Evolutionary conservation across 75 land plant genomes (phyloP).

Genomic region (Cunninghamia lanceolata): DNA sequence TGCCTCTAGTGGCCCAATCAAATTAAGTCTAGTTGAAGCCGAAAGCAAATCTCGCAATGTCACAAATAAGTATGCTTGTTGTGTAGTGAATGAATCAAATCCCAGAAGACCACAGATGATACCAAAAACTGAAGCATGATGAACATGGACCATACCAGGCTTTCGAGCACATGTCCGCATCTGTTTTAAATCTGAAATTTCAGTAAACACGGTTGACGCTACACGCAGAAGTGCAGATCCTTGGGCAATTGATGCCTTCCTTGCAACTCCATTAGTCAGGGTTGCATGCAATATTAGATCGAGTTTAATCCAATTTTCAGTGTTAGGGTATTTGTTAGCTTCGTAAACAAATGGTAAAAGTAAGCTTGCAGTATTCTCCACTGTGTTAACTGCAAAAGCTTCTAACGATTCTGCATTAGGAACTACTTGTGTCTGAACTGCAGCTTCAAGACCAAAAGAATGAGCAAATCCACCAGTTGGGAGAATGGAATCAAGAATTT

Average conservation of each 20-base stretch:
- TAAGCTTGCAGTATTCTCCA: slow-evolving; percentile 75
- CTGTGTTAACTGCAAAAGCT: slow-evolving; percentile 35
- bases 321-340: slow-evolving; percentile 23
- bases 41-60: slow-evolving; percentile 83
- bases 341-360: slow-evolving; percentile 78
- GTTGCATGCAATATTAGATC: slow-evolving; percentile 63
- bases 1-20: slow-evolving; percentile 87
- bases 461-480: slow-evolving; percentile 98
- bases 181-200: slow-evolving; percentile 41
- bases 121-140: slow-evolving; percentile 88
- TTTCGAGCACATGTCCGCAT: slow-evolving; percentile 34
- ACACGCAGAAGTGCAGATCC: slow-evolving; percentile 84
- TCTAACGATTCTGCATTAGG: slow-evolving; percentile 43
- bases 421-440: slow-evolving; percentile 63
- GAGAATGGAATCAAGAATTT: slow-evolving; percentile 83
- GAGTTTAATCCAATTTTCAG: slow-evolving; percentile 52
- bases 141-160: slow-evolving; percentile 32
- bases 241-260: slow-evolving; percentile 76
- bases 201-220: slow-evolving; percentile 64
- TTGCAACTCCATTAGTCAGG: slow-evolving; percentile 70
- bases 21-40: slow-evolving; percentile 85
- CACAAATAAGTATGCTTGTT: slow-evolving; percentile 73
- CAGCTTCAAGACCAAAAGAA: slow-evolving; percentile 88
- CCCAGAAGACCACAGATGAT: slow-evolving; percentile 65
- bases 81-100: slow-evolving; percentile 48